phyloP scores from a whole-genome alignment of 2,329 filamentous ascomycete genomes.

The Nothomitra cinnamomea region DNA sequence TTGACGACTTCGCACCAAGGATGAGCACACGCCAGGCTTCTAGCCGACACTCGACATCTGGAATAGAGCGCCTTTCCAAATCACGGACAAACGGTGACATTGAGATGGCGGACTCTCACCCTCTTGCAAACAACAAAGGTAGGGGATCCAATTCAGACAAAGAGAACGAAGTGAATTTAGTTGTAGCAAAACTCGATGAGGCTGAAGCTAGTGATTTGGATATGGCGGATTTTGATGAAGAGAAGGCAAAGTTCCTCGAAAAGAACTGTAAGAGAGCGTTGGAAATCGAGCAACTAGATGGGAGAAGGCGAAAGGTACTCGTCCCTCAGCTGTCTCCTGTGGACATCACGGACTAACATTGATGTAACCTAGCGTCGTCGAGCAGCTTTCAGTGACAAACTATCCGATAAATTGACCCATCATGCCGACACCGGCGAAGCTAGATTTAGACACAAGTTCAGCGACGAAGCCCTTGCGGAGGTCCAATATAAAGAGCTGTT shows the following conservation, averaged over 20 bases:
- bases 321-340: neutral
- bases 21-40: slow-evolving; percentile 3
- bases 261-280: slow-evolving; percentile 48
- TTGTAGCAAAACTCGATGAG: slow-evolving; percentile 42
- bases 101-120: slow-evolving; percentile 26
- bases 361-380: slow-evolving; percentile 35
- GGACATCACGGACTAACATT: slow-evolving; percentile 7
- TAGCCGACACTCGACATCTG: slow-evolving; percentile 6
- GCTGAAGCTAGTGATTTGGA: slow-evolving; percentile 41
- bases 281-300: slow-evolving; percentile 47
- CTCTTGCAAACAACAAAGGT: slow-evolving; percentile 37
- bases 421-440: slow-evolving; percentile 57
- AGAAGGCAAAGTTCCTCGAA: slow-evolving; percentile 35
- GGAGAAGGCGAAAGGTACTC: slow-evolving; percentile 44
- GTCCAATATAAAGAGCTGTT: slow-evolving; percentile 81
- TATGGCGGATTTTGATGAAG: slow-evolving; percentile 30
- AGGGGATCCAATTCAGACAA: slow-evolving; percentile 37
- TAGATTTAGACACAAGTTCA: slow-evolving; percentile 60
- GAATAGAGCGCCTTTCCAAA: slow-evolving; percentile 4
- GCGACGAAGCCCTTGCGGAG: slow-evolving; percentile 64
- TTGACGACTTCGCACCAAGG: neutral
- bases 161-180: slow-evolving; percentile 50
- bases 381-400: slow-evolving; percentile 35
- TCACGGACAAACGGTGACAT: slow-evolving; percentile 10
- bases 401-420: slow-evolving; percentile 41